Percentiles rank a stretch among this genome's conserved stretches.
Conservation (phyloP, 495 filamentous ascomycete species). For the Xylaria sp. region DNA sequence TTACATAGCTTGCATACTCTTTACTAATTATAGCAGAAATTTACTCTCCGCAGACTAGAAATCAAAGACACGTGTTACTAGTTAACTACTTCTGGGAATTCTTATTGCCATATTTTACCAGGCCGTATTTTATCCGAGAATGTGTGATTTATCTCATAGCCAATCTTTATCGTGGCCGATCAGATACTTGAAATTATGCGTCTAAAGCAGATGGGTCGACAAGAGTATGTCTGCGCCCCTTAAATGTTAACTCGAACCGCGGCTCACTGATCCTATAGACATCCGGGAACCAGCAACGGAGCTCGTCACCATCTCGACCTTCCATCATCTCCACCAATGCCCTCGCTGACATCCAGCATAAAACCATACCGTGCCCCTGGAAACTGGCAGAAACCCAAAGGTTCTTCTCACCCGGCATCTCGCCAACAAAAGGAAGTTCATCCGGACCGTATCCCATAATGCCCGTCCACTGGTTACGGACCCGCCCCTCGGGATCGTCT, state of each 20-base stretch:
- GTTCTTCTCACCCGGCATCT: conserved; percentile 49
- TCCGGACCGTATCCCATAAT: conserved; percentile 67
- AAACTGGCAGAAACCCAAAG: conserved; percentile 61
- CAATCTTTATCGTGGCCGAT: background rate
- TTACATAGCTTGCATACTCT: too few species aligned
- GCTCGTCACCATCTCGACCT: conserved; percentile 38
- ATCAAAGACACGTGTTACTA: too few species aligned
- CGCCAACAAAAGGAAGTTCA: conserved; percentile 62
- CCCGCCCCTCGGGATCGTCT: conserved; percentile 61
- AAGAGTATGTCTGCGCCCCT: conserved; percentile 44
- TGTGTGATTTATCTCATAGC: background rate
- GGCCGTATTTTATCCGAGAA: too few species aligned
- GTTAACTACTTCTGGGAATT: too few species aligned
- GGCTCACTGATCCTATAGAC: conserved; percentile 54
- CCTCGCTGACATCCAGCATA: conserved; percentile 63
- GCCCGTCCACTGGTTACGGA: conserved; percentile 67
- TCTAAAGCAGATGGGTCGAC: background rate
- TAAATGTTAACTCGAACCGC: conserved; percentile 52
- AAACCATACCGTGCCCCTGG: conserved; percentile 67
- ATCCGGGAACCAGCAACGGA: conserved; percentile 59
- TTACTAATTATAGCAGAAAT: too few species aligned
- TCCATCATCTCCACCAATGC: conserved; percentile 61
- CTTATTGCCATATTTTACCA: too few species aligned
- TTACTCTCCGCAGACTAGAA: too few species aligned
- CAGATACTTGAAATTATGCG: background rate